A percentile compares a stretch with the other conserved stretches of the same genome.
Conservation (phyloP, 768 basidiomycete genomes). For the Mycena sanguinolenta region DNA sequence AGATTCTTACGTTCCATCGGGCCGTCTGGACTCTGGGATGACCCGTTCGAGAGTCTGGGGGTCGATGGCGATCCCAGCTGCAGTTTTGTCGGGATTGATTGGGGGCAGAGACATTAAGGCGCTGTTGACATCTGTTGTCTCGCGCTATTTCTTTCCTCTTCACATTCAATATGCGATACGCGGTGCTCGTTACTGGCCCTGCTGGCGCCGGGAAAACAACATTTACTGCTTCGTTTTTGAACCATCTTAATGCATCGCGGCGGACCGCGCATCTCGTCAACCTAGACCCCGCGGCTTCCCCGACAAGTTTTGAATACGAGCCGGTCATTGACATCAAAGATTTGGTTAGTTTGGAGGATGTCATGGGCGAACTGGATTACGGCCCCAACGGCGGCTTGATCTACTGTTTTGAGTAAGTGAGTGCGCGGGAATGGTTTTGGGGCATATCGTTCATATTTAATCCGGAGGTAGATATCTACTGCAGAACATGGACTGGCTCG, state of each 20-base stretch:
- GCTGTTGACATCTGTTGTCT: constrained; percentile 7
- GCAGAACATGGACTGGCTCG: constrained; percentile 98
- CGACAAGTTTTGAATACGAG: constrained; percentile 90
- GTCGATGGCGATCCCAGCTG: constrained; percentile 87
- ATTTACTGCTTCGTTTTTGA: constrained; percentile 89
- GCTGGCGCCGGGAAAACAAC: constrained; percentile 99
- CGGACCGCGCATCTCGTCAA: constrained; percentile 94
- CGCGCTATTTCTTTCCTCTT: constrained; percentile 5
- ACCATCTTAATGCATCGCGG: constrained; percentile 86
- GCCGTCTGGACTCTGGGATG: constrained; percentile 84
- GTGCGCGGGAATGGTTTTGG: constrained; percentile 45
- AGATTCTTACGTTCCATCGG: constrained; percentile 86
- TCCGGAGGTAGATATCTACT: constrained; percentile 81
- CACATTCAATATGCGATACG: constrained; percentile 91
- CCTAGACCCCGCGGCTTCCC: constrained; percentile 93
- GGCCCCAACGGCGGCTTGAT: constrained; percentile 98
- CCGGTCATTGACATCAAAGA: constrained; percentile 96
- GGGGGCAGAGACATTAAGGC: constrained; percentile 71
- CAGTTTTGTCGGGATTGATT: constrained; percentile 76
- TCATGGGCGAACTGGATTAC: constrained; percentile 94
- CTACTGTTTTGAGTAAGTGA: constrained; percentile 99
- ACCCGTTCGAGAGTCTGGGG: constrained; percentile 90
- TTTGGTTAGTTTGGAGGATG: constrained; percentile 92
- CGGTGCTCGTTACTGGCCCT: constrained; percentile 92
- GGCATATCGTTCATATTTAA: constrained; percentile 1